Base-by-base conservation (phyloP, 495 filamentous ascomycete species). In the Podospora pseudoanserina region DNA sequence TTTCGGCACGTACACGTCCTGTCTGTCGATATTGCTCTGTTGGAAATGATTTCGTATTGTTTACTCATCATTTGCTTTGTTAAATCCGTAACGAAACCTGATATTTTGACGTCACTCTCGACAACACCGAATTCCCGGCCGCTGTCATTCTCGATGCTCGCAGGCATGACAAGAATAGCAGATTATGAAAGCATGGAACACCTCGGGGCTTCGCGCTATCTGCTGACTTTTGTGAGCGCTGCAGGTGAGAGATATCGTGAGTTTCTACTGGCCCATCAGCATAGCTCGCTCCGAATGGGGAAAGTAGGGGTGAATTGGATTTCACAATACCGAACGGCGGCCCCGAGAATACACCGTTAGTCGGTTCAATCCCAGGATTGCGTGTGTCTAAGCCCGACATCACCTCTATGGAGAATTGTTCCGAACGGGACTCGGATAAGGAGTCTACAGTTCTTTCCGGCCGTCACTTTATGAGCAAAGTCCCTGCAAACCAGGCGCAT, bases 301-400 rank as follows among this genome's bases (percentile, higher is more conserved):
- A 49, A 49, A 49, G 39, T 11, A 49, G 39, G 39, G 39, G 13
- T 49, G 39, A 49, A 49, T 49, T 49, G 39, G 9, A 49, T 11
- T 49, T 49, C 39, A 49, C 39, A 49, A 49, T 49, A 49, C 34
- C 34, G 39, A 49, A 49, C 39, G 39, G 39, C 39, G 39, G 9
- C 39, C 39, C 60, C 66, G 66, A 68, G 66, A 68, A 68, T 64
- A 68, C 66, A 68, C 53, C 66, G 66, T 55, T 5, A 20, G 53
- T 27, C 53, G 66, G 66, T 34, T 26, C 18, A 27, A 19, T n/a
- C 60, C 66, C 13, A 49, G 39, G 23, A 16, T 49, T 49, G 39
- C 39, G 39, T 13, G 39, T 49, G 39, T 49, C 39, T 49, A 49
- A 49, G 9, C 13, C 39, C 39, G 30, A 7, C 7, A 32, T 32